These are phyloP conservation scores for Mycena capillaripes DNA, from an alignment of 768 basidiomycete species.

Conservation along the genomic window DNA sequence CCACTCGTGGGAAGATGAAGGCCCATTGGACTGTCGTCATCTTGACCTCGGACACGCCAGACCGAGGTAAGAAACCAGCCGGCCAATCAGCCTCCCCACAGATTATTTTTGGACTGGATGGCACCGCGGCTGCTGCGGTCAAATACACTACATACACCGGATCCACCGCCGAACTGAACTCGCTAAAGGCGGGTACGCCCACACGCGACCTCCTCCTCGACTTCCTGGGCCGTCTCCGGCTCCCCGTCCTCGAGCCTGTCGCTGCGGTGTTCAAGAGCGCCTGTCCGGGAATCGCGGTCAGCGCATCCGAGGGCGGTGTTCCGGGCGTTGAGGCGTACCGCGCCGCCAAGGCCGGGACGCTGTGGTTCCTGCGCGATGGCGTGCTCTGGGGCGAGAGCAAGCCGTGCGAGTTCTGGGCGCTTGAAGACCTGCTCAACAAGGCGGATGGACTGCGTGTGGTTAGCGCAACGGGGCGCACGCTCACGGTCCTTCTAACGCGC, in stretches of 20 bases:
- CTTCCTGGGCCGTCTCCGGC: conserved; percentile 65
- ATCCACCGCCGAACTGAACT: conserved; percentile 43
- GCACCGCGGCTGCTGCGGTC: conserved; percentile 60
- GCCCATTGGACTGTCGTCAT: conserved; percentile 82
- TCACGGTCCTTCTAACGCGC: conserved; percentile 69
- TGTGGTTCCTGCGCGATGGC: conserved; percentile 80
- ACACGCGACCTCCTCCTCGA: conserved; percentile 63
- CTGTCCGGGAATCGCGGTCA: conserved; percentile 53
- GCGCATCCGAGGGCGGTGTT: conserved; percentile 57
- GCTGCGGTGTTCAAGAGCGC: conserved; percentile 70
- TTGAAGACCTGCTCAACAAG: conserved; percentile 67
- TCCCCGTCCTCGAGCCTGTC: conserved; percentile 63
- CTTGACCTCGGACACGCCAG: conserved; percentile 68
- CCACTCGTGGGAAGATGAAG: conserved; percentile 80
- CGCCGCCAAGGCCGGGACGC: conserved; percentile 76
- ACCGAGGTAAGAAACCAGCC: conserved; percentile 54
- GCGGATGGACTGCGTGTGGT: conserved; percentile 66
- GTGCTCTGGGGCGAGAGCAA: conserved; percentile 83
- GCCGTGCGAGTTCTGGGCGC: conserved; percentile 83
- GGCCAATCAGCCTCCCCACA: conserved; percentile 60
- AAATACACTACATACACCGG: conserved; percentile 57
- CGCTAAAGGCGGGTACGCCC: conserved; percentile 64
- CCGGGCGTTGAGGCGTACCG: conserved; percentile 80
- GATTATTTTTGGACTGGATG: conserved; percentile 81
- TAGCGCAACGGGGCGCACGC: conserved; percentile 77